Base-by-base conservation (phyloP, 306 rosid genomes). In the Gleditsia sinensis region DNA sequence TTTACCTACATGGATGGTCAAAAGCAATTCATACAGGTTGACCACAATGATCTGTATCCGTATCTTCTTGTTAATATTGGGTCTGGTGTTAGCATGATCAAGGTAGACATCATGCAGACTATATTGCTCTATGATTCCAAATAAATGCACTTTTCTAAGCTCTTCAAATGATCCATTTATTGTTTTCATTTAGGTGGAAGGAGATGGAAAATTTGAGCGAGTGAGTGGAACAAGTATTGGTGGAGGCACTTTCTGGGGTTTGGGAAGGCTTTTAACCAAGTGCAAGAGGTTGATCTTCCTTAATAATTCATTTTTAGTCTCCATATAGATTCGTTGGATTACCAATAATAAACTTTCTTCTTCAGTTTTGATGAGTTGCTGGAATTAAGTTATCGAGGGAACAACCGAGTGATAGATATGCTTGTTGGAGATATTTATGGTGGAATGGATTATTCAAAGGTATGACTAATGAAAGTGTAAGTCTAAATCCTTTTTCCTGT, bases 211-310 rank as follows among this genome's bases (percentile, higher is more conserved):
- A 63, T 92, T 83, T 79, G 97, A 94, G 89, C 82, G 97, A 75
- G 99, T 94, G 49, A 92, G 99, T 76, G 99, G 99, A 83, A 94
- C 99, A 42, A 92, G 83, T 82, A 87, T 92, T 67, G 99, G 99
- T 51, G 99, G 99, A 40, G 97, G 99, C 67, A 92, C 99, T 56
- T 94, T 94, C 86, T 94, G 89, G 96, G 99, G 99, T 77, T 84
- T 94, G 84, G 99, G 99, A 64, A 87, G 81, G 90, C 96, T 94
- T 82, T 82, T 94, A 71, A 94, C 99, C 0, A 83, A 87, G 67
- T 92, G 99, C 90, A 78, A 84, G 82, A 92, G 90, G 99, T 94
- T 75, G 19, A 12, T 82, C 53, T 34, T 46, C 20, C 48, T 72
- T 23, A 9, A 32, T 34, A 53, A 42, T 50, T 84, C 46, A 54